Conservation (phyloP, 73 alveolate species). For the Stentor roeselii region DNA sequence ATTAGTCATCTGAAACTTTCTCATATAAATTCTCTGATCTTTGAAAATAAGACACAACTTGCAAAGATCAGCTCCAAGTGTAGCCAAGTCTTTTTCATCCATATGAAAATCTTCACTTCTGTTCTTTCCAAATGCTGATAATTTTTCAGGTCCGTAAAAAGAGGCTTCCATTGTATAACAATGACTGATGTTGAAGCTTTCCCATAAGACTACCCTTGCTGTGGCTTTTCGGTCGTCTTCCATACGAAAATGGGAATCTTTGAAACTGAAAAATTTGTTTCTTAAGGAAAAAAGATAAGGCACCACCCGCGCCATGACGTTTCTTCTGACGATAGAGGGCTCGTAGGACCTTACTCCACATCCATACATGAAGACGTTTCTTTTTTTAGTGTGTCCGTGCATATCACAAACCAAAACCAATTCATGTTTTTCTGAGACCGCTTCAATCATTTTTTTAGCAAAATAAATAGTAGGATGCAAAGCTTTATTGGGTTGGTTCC, state of each 20-base stretch:
- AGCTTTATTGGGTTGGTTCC: conserved; percentile 41
- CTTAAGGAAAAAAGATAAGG: not conserved
- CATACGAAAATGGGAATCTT: conserved; percentile 32
- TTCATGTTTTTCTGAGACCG: not conserved
- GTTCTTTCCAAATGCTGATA: not conserved
- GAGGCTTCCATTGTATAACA: conserved; percentile 92
- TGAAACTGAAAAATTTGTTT: not conserved
- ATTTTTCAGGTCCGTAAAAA: conserved; percentile 80
- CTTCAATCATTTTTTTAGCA: conserved; percentile 44
- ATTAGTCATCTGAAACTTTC: not conserved
- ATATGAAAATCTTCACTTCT: not conserved
- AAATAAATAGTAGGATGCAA: conserved; percentile 39
- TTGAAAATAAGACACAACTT: not conserved
- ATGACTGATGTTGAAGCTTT: conserved; percentile 78
- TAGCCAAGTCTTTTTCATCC: not conserved
- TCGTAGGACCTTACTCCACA: conserved; percentile 36
- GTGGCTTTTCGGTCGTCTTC: conserved; percentile 90
- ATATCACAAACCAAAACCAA: conserved; percentile 72
- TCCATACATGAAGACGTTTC: conserved; percentile 80
- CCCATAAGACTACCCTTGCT: conserved; percentile 86
- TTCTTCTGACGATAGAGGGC: not conserved
- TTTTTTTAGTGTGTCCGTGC: conserved; percentile 83
- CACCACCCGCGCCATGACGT: conserved; percentile 7
- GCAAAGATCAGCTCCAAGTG: not conserved
- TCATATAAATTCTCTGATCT: not conserved